A percentile compares a stretch with the other conserved stretches of the same genome.
phyloP scores from a whole-genome alignment of 129 eudicot species.

The Helichrysum umbraculigerum region DNA sequence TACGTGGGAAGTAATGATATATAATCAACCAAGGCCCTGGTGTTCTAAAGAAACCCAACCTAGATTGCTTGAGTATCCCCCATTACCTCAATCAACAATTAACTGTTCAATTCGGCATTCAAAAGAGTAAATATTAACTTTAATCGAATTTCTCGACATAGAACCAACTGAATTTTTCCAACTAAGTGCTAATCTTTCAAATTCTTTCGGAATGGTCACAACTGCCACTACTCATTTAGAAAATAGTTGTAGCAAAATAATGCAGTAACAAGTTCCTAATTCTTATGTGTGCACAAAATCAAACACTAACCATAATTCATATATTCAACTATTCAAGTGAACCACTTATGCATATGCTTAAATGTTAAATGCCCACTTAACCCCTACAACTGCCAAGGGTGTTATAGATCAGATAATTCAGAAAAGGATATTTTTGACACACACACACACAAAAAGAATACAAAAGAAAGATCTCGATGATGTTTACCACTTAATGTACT shows the following conservation, averaged over 20 bases:
- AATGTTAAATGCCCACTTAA: neutral
- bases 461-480: too few relatives aligned
- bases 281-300: neutral
- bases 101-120: neutral
- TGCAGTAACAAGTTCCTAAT: neutral
- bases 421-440: too few relatives aligned
- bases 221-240: neutral
- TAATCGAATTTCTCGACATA: too few relatives aligned
- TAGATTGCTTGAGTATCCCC: neutral
- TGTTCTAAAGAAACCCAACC: neutral
- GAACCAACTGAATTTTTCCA: neutral
- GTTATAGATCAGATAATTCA: too few relatives aligned
- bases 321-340: neutral
- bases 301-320: neutral
- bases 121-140: neutral
- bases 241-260: neutral
- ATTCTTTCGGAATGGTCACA: neutral
- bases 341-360: neutral
- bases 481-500: neutral
- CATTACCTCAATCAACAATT: neutral
- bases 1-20: neutral
- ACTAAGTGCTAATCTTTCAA: neutral
- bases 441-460: too few relatives aligned
- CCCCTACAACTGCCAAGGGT: neutral
- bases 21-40: constrained; percentile 6